These are phyloP conservation scores for Tetrapisispora fleetii DNA, from an alignment of 805 yeast species.

Conservation along the genomic window DNA sequence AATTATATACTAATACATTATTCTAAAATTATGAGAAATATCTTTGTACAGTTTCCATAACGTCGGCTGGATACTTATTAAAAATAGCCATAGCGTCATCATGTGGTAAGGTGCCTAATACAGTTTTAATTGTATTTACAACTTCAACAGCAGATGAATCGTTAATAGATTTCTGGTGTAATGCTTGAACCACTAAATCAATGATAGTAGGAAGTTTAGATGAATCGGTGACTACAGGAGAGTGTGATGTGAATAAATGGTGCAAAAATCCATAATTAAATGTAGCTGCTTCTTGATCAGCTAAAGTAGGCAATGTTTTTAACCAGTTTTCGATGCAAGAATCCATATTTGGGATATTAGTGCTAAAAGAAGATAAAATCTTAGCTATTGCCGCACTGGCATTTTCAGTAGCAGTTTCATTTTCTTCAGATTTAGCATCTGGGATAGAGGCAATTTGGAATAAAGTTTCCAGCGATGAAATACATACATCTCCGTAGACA, in stretches of 20 bases:
- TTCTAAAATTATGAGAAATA: slow-evolving; percentile 36
- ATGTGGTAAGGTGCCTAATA: slow-evolving; percentile 58
- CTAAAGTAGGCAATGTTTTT: slow-evolving; percentile 65
- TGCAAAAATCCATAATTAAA: slow-evolving; percentile 68
- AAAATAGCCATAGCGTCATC: slow-evolving; percentile 56
- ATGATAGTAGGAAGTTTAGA: slow-evolving; percentile 50
- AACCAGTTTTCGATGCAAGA: slow-evolving; percentile 69
- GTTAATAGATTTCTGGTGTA: slow-evolving; percentile 52
- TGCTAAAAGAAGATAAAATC: slow-evolving; percentile 57
- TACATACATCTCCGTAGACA: slow-evolving; percentile 48
- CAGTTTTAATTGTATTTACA: slow-evolving; percentile 51
- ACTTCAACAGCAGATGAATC: slow-evolving; percentile 66
- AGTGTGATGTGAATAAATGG: slow-evolving; percentile 58
- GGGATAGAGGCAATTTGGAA: slow-evolving; percentile 64
- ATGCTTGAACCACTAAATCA: slow-evolving; percentile 63
- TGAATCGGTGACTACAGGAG: slow-evolving; percentile 41
- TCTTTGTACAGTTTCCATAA: slow-evolving; percentile 49
- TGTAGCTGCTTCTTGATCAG: slow-evolving; percentile 83
- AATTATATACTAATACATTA: background rate
- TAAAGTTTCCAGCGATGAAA: slow-evolving; percentile 66
- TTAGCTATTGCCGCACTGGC: slow-evolving; percentile 77
- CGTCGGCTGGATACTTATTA: slow-evolving; percentile 51
- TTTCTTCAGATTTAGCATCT: slow-evolving; percentile 78
- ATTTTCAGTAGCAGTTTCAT: slow-evolving; percentile 78
- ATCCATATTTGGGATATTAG: slow-evolving; percentile 49